Evolutionary conservation across 164 flowering plant genomes (phyloP), one percentile per base, ranked within the genome.

Genomic region (Amborella trichopoda): DNA sequence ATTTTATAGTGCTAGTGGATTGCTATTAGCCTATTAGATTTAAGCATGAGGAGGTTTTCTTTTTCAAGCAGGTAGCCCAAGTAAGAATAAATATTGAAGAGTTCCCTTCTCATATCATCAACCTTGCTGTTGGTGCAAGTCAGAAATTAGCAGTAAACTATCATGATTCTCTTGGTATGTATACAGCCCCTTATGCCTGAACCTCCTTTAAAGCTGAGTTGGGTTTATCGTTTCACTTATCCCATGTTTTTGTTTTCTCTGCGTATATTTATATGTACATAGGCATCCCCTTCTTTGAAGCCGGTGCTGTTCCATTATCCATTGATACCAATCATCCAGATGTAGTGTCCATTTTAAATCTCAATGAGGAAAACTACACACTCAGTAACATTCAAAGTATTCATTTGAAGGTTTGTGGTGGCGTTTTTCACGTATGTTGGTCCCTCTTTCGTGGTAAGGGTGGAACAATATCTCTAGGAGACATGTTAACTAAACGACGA

Each of bases 281-380:
- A 84, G 95, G 95, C 45, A 62, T 61, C 58, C 83, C 94, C 28
- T 90, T 90, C 58, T 61, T 64, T 56, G 94, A 90, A 71, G 91
- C 94, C 52, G 61, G 73, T 52, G 81, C 58, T 33, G 56, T 62
- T 41, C 58, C 42, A 19, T 51, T 69, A 45, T 54, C 68, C 46
- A 76, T 62, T 41, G 83, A 69, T 48, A 83, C 89, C 49, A 83
- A 83, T 63, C 67, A 65, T 54, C 82, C 67, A 30, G 80, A 83
- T 56, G 43, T 83, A 52, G 71, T 81, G 32, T 65, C 71, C 28
- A 52, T 86, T 45, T 16, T 38, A 48, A 30, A 23, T 20, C 14
- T 23, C n/a, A 23, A 46, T 40, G 28, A 30, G 12, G 28, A 46
- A 38, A 66, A 71, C 45, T 38, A 25, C 32, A 59, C 63, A n/a